phyloP scores from a whole-genome alignment of 2,329 filamentous ascomycete species.

The Beauveria asiatica region DNA sequence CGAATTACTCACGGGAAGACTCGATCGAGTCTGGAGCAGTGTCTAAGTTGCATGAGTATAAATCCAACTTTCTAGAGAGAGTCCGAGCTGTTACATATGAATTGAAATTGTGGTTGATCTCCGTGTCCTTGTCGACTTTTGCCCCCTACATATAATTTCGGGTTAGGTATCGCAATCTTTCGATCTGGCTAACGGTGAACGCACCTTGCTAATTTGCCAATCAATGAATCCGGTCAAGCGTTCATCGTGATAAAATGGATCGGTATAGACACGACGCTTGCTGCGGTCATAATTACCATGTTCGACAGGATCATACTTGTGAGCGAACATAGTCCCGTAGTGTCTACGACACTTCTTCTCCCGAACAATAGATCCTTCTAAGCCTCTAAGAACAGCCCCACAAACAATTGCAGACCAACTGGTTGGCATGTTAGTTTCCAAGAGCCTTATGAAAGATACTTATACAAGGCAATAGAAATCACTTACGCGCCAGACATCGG shows the following conservation, averaged over 20 bases:
- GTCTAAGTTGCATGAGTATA: not conserved
- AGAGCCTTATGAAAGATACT: no score
- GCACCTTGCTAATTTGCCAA: not conserved
- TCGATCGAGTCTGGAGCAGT: not conserved
- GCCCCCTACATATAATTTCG: not conserved
- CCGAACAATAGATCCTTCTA: constrained; percentile 10
- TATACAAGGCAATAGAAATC: not conserved
- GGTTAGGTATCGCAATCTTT: not conserved
- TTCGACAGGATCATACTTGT: fast-evolving
- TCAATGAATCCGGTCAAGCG: not conserved
- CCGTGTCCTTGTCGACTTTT: not conserved
- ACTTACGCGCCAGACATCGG: constrained; percentile 3
- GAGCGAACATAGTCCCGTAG: not conserved
- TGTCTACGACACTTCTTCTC: constrained; percentile 13
- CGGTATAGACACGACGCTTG: not conserved
- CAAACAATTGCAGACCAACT: constrained; percentile 12
- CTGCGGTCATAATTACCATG: not conserved
- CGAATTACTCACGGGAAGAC: not conserved
- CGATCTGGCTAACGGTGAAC: not conserved
- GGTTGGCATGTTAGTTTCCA: not conserved
- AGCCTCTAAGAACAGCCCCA: constrained; percentile 9
- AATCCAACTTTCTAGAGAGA: not conserved
- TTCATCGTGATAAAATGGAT: fast-evolving
- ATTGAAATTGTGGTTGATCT: not conserved
- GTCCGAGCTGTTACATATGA: not conserved